Base-by-base conservation (phyloP, 2,329 filamentous ascomycete genomes). In the Colletotrichum sp. region DNA sequence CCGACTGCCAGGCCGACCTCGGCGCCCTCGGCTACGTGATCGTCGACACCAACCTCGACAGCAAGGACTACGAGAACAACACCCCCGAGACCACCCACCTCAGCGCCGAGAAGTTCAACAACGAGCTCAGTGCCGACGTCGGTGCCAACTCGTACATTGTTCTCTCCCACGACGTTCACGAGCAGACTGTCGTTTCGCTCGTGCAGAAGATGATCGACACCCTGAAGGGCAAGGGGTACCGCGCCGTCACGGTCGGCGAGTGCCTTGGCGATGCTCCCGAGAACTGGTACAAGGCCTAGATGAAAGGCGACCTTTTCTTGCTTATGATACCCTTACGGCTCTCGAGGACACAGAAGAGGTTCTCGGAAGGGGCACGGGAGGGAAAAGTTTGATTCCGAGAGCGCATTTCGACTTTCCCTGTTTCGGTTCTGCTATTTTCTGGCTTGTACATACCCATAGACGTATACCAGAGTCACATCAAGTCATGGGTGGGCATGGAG, bases 41-140 rank as follows among this genome's bases (percentile, higher is more conserved):
- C 77, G 85, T 89, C 75, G 90, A 89, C 79, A 90, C 89, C 78
- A 89, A 92, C 79, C 82, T 92, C 15, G 91, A 93, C 80, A 93
- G 91, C 18, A 89, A 92, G 77, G 91, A 93, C 82, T 92, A 90
- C 80, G 84, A 90, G 79, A 88, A 91, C 78, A 85, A 88, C 72
- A 84, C 83, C 10, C 86, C 89, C 3, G 82, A 87, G 57, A 86
- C 87, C 77, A 91, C 92, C 78, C 83, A 87, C 75, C 81, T 84
- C 32, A 87, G 87, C 71, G 87, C 90, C 77, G 79, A 83, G 13
- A 81, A 80, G 9, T 86, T 83, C 74, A 81, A 81, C n/a, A 74
- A 67, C 30, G 78, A 78, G 8, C 76, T 83, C 8, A 71, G 79
- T 59, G 30, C 26, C 26, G 69, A 73, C 15, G n/a, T 67, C 5